Evolutionary conservation across 1,284 basidiomycete species (phyloP).

Genomic region (Chondrostereum purpureum): DNA sequence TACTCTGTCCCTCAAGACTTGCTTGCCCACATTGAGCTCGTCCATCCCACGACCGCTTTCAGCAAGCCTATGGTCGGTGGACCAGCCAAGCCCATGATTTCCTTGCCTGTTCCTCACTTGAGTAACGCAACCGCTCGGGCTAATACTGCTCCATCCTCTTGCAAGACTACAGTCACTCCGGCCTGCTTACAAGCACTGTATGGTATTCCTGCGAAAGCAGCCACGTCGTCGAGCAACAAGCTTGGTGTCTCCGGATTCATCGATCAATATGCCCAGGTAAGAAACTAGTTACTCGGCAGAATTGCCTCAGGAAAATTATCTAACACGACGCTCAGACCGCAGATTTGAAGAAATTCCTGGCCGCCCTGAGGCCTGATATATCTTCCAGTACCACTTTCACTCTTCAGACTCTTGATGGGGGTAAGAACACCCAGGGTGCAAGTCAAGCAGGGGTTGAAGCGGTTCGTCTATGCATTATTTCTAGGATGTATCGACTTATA

Average conservation of each 20-base stretch:
- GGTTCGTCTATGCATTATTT: constrained; percentile 11
- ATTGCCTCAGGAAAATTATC: constrained; percentile 5
- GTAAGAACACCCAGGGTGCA: constrained; percentile 22
- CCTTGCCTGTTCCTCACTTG: constrained; percentile 9
- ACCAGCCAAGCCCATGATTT: constrained; percentile 13
- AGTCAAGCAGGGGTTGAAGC: constrained; percentile 27
- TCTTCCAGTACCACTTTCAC: constrained; percentile 24
- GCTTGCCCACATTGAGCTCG: constrained; percentile 29
- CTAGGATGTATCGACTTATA: neutral
- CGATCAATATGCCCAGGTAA: constrained; percentile 20
- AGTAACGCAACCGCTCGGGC: constrained; percentile 15
- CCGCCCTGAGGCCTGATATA: constrained; percentile 25
- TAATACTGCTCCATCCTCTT: constrained; percentile 16
- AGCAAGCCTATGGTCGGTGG: constrained; percentile 10
- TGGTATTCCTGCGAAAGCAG: constrained; percentile 24
- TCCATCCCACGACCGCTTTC: constrained; percentile 32
- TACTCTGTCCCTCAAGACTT: constrained; percentile 36
- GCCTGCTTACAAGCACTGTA: constrained; percentile 24
- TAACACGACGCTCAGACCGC: constrained; percentile 10
- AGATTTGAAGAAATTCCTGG: constrained; percentile 16
- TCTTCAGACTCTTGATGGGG: constrained; percentile 22
- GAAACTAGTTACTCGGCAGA: no score
- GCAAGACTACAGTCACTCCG: constrained; percentile 19
- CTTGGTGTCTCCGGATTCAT: constrained; percentile 27
- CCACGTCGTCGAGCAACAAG: constrained; percentile 22